Evolutionary conservation across 495 filamentous ascomycete genomes (phyloP).

Genomic region (Hyaloscypha hepaticicola): DNA sequence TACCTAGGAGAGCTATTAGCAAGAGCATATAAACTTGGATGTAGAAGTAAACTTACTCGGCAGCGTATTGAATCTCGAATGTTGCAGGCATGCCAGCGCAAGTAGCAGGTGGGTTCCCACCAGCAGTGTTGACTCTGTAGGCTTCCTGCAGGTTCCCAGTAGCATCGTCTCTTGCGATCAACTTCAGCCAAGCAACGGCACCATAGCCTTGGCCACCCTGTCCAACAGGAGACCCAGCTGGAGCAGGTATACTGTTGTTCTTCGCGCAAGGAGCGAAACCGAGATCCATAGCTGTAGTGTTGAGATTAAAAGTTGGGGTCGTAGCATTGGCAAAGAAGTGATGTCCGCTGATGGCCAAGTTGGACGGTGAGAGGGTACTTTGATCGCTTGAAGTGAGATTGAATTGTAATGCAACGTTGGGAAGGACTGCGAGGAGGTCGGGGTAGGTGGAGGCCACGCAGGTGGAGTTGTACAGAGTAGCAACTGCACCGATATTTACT

Average conservation of each 20-base stretch:
- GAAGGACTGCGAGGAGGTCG: slow-evolving; percentile 56
- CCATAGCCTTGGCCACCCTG: slow-evolving; percentile 49
- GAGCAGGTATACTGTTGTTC: slow-evolving; percentile 53
- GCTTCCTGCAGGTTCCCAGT: slow-evolving; percentile 67
- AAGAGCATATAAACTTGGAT: not conserved
- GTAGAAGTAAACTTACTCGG: slow-evolving; percentile 59
- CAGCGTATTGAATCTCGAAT: slow-evolving; percentile 78
- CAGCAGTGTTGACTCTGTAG: slow-evolving; percentile 84
- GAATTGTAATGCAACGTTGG: slow-evolving; percentile 55
- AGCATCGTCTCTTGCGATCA: slow-evolving; percentile 51
- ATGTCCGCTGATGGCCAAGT: slow-evolving; percentile 64
- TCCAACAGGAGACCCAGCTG: slow-evolving; percentile 52
- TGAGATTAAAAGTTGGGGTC: slow-evolving; percentile 78
- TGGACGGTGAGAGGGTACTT: slow-evolving; percentile 46
- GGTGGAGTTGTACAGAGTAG: slow-evolving; percentile 83
- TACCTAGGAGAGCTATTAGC: slow-evolving; percentile 20
- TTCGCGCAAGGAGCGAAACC: slow-evolving; percentile 65
- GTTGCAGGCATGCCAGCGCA: slow-evolving; percentile 61
- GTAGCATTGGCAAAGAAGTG: slow-evolving; percentile 72
- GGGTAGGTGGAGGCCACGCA: slow-evolving; percentile 71
- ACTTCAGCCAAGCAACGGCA: slow-evolving; percentile 73
- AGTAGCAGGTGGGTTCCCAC: slow-evolving; percentile 71
- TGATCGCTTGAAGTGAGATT: slow-evolving; percentile 38
- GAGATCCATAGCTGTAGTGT: slow-evolving; percentile 49
- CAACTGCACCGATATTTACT: slow-evolving; percentile 69